Evolutionary conservation across 805 yeast species (phyloP), one percentile per base, ranked within the genome.

Genomic region (Ogataea trehalophila): DNA sequence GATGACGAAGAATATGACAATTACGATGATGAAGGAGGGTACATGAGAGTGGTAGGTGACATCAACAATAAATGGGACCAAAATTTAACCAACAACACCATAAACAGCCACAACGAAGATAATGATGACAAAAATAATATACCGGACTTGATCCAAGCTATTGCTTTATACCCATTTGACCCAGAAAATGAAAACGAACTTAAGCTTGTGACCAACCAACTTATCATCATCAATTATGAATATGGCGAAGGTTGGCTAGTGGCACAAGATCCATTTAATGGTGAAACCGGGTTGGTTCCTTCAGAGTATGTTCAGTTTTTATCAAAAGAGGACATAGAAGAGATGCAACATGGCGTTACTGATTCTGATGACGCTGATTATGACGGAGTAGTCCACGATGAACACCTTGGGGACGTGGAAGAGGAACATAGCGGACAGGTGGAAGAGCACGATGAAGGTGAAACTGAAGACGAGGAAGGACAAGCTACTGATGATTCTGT

Each of bases 211-310:
- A 95, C 85, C 57, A 96, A 96, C 34, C 97, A 94, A 66, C 65
- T 80, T 14, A 80, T 94, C 2, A 84, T 90, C 79, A 85, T 94
- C 31, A 81, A 85, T 49, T 92, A 91, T 65, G 80, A 95, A 48
- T 96, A 92, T 64, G 98, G 98, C 23, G 97, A 92, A 64, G 99
- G 99, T 7, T 94, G 99, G 99, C 75, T 94, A 3, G 97, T 94
- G 44, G 98, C 97, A 0, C 82, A 80, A 56, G 90, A 89, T 59
- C 84, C 87, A 1, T 73, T 61, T 26, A 75, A 85, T 2, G 89
- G 88, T 1, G 85, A 83, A 52, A 87, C 95, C 13, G 99, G 99
- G 2, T 76, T 94, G 44, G 95, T 94, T 6, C 99, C 99, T 1
- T 96, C 91, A 59, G 97, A 87, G 58, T 94, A 91, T 59, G 97